Conservation (phyloP, 352 stramenopile species). For the Globisporangium rhizosaccharum region DNA sequence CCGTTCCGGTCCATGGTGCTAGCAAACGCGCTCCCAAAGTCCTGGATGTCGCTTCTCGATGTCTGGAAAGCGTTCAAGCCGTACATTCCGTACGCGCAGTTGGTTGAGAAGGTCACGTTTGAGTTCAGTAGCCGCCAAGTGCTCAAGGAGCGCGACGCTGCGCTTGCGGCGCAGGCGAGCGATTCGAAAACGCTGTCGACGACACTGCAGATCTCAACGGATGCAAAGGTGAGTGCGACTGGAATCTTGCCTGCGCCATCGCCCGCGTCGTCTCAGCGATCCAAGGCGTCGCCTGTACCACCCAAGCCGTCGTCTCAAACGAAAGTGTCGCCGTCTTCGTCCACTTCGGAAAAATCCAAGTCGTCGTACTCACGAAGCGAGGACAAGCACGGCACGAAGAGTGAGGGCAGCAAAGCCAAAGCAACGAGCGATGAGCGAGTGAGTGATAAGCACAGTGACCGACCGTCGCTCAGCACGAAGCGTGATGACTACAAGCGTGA, state of each 20-base stretch:
- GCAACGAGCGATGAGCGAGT: too few species aligned
- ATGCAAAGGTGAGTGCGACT: background rate
- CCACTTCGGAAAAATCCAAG: background rate
- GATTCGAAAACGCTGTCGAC: background rate
- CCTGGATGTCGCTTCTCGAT: slow-evolving; percentile 23
- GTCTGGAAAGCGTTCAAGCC: slow-evolving; percentile 30
- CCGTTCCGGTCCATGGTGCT: slow-evolving; percentile 33
- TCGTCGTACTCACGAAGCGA: background rate
- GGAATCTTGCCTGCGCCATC: too few species aligned
- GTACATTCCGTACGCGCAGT: slow-evolving; percentile 34
- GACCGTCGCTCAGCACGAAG: background rate
- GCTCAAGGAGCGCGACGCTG: slow-evolving; percentile 16
- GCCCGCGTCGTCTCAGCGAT: too few species aligned
- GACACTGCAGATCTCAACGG: background rate
- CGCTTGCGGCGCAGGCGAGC: background rate
- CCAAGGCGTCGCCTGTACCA: too few species aligned
- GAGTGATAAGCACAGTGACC: background rate
- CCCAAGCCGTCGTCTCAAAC: background rate
- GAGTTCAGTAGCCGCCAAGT: slow-evolving; percentile 14
- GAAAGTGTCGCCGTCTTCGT: background rate
- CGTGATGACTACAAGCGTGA: background rate
- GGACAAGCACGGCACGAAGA: background rate
- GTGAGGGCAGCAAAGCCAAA: background rate
- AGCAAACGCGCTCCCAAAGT: slow-evolving; percentile 25
- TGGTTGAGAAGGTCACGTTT: slow-evolving; percentile 28